phyloP scores from a whole-genome alignment of 2,329 filamentous ascomycete genomes.

The Scopulariopsis brevicaulis region DNA sequence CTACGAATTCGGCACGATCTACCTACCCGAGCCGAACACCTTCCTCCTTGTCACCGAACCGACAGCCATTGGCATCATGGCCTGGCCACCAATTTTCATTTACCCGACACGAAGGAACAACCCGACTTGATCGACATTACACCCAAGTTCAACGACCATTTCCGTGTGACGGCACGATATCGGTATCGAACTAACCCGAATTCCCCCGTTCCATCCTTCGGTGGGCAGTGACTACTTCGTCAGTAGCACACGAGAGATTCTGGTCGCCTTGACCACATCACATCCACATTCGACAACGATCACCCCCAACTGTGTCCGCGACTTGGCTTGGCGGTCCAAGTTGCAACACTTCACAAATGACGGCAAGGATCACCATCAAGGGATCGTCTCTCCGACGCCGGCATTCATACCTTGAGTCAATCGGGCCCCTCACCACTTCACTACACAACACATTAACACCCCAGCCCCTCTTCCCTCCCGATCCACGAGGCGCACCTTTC shows the following conservation, averaged over 20 bases:
- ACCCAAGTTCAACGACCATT: background rate
- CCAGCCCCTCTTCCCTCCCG: too few species aligned
- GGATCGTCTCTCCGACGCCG: background rate
- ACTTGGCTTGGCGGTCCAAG: background rate
- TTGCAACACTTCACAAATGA: background rate
- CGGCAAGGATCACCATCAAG: background rate
- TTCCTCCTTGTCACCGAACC: too few species aligned
- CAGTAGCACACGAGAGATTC: background rate
- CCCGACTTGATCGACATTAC: background rate
- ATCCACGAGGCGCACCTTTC: too few species aligned
- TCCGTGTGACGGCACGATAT: background rate
- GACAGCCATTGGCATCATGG: too few species aligned
- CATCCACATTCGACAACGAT: background rate
- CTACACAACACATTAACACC: too few species aligned
- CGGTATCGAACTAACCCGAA: background rate
- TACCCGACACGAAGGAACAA: background rate
- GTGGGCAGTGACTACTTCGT: background rate
- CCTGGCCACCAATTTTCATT: too few species aligned
- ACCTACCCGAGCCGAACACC: too few species aligned
- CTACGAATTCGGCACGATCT: too few species aligned
- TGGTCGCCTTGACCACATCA: background rate
- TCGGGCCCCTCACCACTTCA: too few species aligned
- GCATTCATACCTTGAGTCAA: background rate
- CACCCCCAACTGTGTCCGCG: background rate
- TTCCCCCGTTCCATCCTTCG: background rate